Conservation (phyloP, 768 basidiomycete genomes). For the Sarcomyxa edulis region DNA sequence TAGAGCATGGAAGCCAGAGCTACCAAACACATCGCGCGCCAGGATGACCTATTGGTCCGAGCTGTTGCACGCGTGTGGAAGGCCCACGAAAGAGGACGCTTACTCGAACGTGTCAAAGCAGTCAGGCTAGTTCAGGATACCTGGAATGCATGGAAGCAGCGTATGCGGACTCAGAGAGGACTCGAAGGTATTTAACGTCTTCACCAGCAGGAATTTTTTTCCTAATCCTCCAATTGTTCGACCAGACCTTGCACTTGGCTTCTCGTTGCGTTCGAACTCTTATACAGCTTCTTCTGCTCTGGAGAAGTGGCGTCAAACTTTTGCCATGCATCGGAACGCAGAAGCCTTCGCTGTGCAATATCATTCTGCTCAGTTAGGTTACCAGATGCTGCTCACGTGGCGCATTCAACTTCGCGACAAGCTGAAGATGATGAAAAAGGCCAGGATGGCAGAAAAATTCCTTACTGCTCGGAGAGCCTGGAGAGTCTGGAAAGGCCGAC, state of each 20-base stretch:
- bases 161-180: slow-evolving; percentile 29
- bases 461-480: slow-evolving; percentile 44
- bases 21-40: slow-evolving; percentile 48
- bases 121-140: slow-evolving; percentile 38
- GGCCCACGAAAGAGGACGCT: slow-evolving; percentile 56
- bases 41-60: slow-evolving; percentile 52
- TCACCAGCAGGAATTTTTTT: not conserved
- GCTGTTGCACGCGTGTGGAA: slow-evolving; percentile 64
- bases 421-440: slow-evolving; percentile 46
- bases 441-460: slow-evolving; percentile 46
- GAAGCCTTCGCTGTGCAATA: slow-evolving; percentile 44
- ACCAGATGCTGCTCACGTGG: slow-evolving; percentile 47
- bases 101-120: slow-evolving; percentile 48
- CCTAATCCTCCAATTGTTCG: slow-evolving; percentile 9
- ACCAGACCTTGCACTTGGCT: slow-evolving; percentile 46
- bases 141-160: slow-evolving; percentile 47
- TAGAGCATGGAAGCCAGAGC: slow-evolving; percentile 56
- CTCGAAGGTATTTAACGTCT: no score
- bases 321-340: slow-evolving; percentile 40
- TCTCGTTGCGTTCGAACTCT: slow-evolving; percentile 40
- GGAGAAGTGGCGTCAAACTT: slow-evolving; percentile 39
- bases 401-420: slow-evolving; percentile 45
- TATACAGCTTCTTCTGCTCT: slow-evolving; percentile 29
- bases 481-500: slow-evolving; percentile 40
- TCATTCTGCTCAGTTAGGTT: slow-evolving; percentile 34